These are phyloP conservation scores for Neopestalotiopsis clavispora DNA, from an alignment of 2,329 filamentous ascomycete genomes.

Conservation along the genomic window DNA sequence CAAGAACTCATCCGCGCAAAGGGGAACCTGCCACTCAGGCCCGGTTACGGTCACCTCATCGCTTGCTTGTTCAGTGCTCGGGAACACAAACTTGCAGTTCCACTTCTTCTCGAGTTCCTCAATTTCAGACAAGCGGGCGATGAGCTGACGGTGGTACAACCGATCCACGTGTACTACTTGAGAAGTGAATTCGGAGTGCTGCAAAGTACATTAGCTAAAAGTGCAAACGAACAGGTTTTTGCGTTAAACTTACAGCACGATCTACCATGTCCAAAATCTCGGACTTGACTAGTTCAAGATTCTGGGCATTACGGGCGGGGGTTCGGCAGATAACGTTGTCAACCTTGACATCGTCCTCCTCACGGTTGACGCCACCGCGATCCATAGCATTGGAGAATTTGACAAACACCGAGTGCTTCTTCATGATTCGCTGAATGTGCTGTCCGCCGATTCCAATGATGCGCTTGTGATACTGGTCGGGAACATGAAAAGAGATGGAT, in stretches of 20 bases:
- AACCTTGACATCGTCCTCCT: conserved; percentile 97
- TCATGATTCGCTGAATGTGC: conserved; percentile 99
- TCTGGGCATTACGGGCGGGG: conserved; percentile 94
- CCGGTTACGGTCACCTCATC: conserved; percentile 95
- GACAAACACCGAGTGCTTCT: conserved; percentile 99
- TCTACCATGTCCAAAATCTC: conserved; percentile 99
- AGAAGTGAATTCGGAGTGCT: conserved; percentile 96
- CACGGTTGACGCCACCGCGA: conserved; percentile 85
- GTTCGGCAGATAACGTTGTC: conserved; percentile 99
- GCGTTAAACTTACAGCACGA: conserved; percentile 68
- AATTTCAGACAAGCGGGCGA: conserved; percentile 85
- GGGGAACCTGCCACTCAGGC: conserved; percentile 96
- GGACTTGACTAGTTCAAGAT: conserved; percentile 94
- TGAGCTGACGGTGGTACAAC: conserved; percentile 91
- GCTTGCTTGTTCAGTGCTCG: conserved; percentile 95
- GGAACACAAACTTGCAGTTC: conserved; percentile 99
- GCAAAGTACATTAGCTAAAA: conserved; percentile 18
- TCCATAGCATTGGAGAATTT: conserved; percentile 99
- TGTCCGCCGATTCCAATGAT: conserved; percentile 99
- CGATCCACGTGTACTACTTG: conserved; percentile 94
- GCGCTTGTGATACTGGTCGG: conserved; percentile 98
- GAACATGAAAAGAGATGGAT: conserved; percentile 98
- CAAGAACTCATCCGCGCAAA: conserved; percentile 94
- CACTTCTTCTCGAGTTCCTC: conserved; percentile 98
- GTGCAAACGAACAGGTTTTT: background rate